Evolutionary conservation across 345 rosid genomes (phyloP), one percentile per base, ranked within the genome.

Genomic region (Syzygium jambos): DNA sequence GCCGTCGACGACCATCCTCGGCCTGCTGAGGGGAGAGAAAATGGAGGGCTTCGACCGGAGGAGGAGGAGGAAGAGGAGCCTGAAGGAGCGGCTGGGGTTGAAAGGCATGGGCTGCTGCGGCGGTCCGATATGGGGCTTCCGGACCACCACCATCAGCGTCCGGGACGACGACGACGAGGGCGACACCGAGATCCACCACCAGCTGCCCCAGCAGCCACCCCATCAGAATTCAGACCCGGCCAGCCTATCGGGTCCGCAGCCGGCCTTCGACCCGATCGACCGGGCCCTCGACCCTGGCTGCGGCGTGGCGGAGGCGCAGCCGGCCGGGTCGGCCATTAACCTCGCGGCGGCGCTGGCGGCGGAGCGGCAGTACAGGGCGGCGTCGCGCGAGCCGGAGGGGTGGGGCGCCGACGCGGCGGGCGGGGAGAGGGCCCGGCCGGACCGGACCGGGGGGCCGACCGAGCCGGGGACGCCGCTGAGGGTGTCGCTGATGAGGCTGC

Each of bases 341-440:
- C 96, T 97, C 5, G 99, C 99, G 30, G 90, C 97, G 51, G 98
- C 99, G 34, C 90, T 97, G 78, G 98, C 98, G 27, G 98, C 95
- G 25, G 99, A 96, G 91, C 86, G 98, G 49, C 94, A 94, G 51
- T 91, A 90, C 78, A 86, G 96, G 85, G 90, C 88, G 30, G 90
- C 89, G 30, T 51, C 86, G 34, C 78, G 85, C 11, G 93, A 86
- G 63, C 65, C 86, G 14, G 93, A 90, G 86, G 92, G 13, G 43
- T 65, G 21, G 49, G 80, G 14, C 13, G 87, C 57, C 51, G 87
- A 17, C 11, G 86, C 59, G 46, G 87, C 57, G 57, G 87, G 87
- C 68, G 78, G 65, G 68, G 84, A 1, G 30, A 2, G 61, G 38
- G 16, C 56, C 77, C 17, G 30, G 34, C 9, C n/a, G 73, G 49